Conservation (phyloP, 805 yeast species). For the Nakazawaea siamensis region DNA sequence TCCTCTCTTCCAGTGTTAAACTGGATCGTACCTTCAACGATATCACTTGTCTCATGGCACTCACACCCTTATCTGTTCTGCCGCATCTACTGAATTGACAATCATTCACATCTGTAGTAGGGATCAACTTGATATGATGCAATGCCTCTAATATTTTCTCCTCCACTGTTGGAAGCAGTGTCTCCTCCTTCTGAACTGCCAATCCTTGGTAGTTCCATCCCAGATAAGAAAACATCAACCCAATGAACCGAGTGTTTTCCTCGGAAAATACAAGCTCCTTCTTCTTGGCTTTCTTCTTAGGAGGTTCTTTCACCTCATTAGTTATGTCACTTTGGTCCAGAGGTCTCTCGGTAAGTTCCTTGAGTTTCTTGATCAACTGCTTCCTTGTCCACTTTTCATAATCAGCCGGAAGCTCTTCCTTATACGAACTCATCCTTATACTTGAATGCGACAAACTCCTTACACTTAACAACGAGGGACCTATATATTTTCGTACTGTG, state of each 20-base stretch:
- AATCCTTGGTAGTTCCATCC: slow-evolving; percentile 96
- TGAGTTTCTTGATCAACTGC: slow-evolving; percentile 50
- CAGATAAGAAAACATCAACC: slow-evolving; percentile 74
- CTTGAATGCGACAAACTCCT: too few relatives aligned
- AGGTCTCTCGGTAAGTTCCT: slow-evolving; percentile 33
- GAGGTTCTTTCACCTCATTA: not conserved
- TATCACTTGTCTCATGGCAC: slow-evolving; percentile 94
- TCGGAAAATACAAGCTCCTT: slow-evolving; percentile 59
- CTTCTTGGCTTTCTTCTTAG: slow-evolving; percentile 20
- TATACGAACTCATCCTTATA: not conserved
- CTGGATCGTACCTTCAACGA: slow-evolving; percentile 69
- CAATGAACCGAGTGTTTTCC: slow-evolving; percentile 59
- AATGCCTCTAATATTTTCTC: slow-evolving; percentile 66
- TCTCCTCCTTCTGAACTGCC: slow-evolving; percentile 69
- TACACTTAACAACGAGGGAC: too few relatives aligned
- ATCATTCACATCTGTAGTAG: slow-evolving; percentile 47
- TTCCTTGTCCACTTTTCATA: slow-evolving; percentile 60
- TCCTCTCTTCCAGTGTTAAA: slow-evolving; percentile 55
- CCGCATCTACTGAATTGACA: slow-evolving; percentile 87
- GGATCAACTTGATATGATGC: slow-evolving; percentile 55
- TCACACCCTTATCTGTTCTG: slow-evolving; percentile 92
- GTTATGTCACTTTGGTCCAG: not conserved
- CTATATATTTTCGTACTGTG: too few relatives aligned
- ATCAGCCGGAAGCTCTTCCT: slow-evolving; percentile 14
- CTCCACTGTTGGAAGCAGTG: slow-evolving; percentile 84